These are phyloP conservation scores for Tricholoma sp. DNA, from an alignment of 768 basidiomycete genomes.

Conservation along the genomic window DNA sequence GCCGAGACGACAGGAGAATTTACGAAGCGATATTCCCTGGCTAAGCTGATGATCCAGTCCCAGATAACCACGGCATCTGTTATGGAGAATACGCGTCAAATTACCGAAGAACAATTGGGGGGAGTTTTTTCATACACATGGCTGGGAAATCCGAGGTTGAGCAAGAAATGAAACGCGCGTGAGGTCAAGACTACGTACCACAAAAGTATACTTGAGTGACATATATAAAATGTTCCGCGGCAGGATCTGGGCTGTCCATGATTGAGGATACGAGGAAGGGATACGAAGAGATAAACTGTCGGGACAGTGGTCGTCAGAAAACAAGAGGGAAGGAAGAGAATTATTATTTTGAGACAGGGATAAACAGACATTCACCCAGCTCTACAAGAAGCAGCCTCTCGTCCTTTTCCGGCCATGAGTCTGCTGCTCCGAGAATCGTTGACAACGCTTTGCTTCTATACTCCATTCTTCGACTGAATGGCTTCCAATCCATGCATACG, in stretches of 20 bases:
- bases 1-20: conserved; percentile 20
- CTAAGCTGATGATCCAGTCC: conserved; percentile 81
- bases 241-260: conserved; percentile 28
- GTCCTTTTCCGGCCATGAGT: conserved; percentile 24
- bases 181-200: conserved; percentile 47
- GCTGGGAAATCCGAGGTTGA: conserved; percentile 40
- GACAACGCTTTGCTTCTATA: conserved; percentile 12
- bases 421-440: conserved; percentile 14
- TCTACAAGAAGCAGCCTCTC: conserved; percentile 38
- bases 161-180: conserved; percentile 16
- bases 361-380: conserved; percentile 37
- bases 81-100: conserved; percentile 22
- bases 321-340: conserved; percentile 32
- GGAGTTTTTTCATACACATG: conserved; percentile 51
- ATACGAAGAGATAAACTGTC: conserved; percentile 1
- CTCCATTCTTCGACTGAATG: conserved; percentile 11
- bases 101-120: conserved; percentile 22
- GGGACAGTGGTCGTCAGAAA: conserved; percentile 32
- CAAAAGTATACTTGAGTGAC: conserved; percentile 82
- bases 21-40: conserved; percentile 76
- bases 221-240: conserved; percentile 72
- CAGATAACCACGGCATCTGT: conserved; percentile 77
- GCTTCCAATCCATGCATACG: conserved; percentile 8
- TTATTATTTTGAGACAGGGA: background rate
- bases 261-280: conserved; percentile 17